Conservation (phyloP, 2,329 filamentous ascomycete species). For the Juglanconis sp. region DNA sequence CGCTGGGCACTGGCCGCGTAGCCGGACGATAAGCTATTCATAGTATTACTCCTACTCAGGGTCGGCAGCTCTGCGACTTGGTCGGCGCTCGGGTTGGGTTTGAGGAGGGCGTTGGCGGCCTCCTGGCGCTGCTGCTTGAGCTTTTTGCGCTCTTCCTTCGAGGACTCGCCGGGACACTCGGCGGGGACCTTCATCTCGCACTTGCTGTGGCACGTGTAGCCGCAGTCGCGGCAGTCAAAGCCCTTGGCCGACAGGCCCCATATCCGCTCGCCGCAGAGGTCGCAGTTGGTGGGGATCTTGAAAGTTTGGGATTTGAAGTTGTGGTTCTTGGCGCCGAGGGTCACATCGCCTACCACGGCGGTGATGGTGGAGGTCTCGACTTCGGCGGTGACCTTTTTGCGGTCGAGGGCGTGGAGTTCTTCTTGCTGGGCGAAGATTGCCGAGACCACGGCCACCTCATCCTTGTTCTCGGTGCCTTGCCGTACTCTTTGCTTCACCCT, state of each 20-base stretch:
- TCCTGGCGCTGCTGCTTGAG: slow-evolving; percentile 84
- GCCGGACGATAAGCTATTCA: slow-evolving; percentile 85
- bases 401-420: slow-evolving; percentile 77
- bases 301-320: slow-evolving; percentile 99
- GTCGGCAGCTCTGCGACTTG: slow-evolving; percentile 60
- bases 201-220: slow-evolving; percentile 97
- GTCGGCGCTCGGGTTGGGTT: slow-evolving; percentile 38
- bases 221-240: slow-evolving; percentile 92
- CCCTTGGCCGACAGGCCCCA: slow-evolving; percentile 97
- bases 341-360: slow-evolving; percentile 86
- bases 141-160: slow-evolving; percentile 93
- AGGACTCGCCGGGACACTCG: slow-evolving; percentile 89
- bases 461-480: slow-evolving; percentile 81
- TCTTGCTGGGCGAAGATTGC: slow-evolving; percentile 84
- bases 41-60: slow-evolving; percentile 78
- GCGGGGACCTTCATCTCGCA: slow-evolving; percentile 98
- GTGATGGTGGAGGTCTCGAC: slow-evolving; percentile 93
- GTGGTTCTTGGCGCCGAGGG: slow-evolving; percentile 87
- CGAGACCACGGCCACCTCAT: slow-evolving; percentile 80
- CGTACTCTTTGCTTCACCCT: slow-evolving; percentile 71
- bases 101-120: slow-evolving; percentile 61
- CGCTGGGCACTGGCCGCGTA: slow-evolving; percentile 77
- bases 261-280: slow-evolving; percentile 92
- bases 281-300: slow-evolving; percentile 98
- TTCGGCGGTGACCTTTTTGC: slow-evolving; percentile 81